Base-by-base conservation (phyloP, 1,284 basidiomycete genomes). In the Leucoagaricus sp. region DNA sequence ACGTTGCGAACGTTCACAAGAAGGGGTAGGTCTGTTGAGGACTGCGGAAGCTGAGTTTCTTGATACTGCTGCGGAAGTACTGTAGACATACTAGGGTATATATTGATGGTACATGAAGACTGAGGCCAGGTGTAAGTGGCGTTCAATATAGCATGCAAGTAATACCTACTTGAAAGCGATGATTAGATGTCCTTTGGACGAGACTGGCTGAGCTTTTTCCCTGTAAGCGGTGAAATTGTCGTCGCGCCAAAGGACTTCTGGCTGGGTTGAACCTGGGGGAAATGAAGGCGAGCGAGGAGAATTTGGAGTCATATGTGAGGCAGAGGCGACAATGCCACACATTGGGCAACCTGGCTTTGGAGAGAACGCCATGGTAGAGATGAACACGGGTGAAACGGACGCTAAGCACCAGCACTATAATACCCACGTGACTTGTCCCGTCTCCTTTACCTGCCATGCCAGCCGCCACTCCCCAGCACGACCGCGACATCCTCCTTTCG, bases 61-160 rank as follows among this genome's bases (percentile, higher is more conserved):
- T 49, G 44, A 48, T 55, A 29, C 44, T 56, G 15, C 23, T 52
- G 42, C 15, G 48, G 40, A 52, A 17, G 36, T 40, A 26, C 34
- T 9, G 45, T 23, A 25, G 33, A 78, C 85, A 56, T 66, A 89
- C 87, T 52, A 91, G 76, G 42, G 77, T 82, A 69, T 89, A 89
- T 66, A 90, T 78, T 61, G 87, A 89, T 21, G 87, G 85, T 53
- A 90, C 86, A 72, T 91, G 87, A 33, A 89, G 75, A 67, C 87
- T 90, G 65, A 23, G 36, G 34, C 55, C 46, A 50, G 63, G 46
- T 58, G 46, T 55, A 25, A 58, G 54, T 60, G 38, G 61, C 55
- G 36, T 59, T 58, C 1, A 3, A 28, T 21, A 4, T 41, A 15
- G 60, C 54, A 33, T 23, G 60, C 42, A 62, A 40, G 46, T 49